Percentiles rank a stretch among this genome's conserved stretches.
Evolutionary conservation across 108 stramenopile genomes (phyloP).

Genomic region (Epithemia pelagica): DNA sequence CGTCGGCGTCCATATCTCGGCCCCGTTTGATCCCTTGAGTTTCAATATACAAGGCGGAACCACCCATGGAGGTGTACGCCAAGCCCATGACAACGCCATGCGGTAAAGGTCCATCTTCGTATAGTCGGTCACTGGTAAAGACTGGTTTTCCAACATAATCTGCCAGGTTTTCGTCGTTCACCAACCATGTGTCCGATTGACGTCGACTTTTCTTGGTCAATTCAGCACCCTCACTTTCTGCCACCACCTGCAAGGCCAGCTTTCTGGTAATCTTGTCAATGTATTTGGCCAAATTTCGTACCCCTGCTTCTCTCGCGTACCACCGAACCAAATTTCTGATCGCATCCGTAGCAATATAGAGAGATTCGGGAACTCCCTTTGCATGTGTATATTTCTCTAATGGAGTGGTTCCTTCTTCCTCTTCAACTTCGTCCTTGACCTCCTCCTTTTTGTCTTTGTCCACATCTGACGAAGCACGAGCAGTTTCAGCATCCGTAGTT

Average conservation of each 20-base stretch:
- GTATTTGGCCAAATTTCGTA: constrained; percentile 92
- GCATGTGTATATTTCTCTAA: constrained; percentile 37
- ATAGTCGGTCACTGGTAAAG: constrained; percentile 88
- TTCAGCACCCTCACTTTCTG: constrained; percentile 69
- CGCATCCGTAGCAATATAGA: constrained; percentile 66
- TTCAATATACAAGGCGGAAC: constrained; percentile 94
- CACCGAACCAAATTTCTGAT: constrained; percentile 89
- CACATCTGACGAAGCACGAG: background rate
- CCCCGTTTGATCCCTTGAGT: constrained; percentile 83
- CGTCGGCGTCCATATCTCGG: constrained; percentile 47
- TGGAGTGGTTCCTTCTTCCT: constrained; percentile 28
- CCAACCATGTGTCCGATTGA: constrained; percentile 62
- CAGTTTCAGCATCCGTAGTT: background rate
- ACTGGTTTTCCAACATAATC: constrained; percentile 94
- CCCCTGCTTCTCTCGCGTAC: constrained; percentile 97
- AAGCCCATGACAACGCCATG: constrained; percentile 97
- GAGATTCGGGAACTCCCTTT: constrained; percentile 52
- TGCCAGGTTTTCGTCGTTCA: constrained; percentile 60
- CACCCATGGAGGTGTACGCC: constrained; percentile 97
- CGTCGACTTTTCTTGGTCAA: constrained; percentile 70
- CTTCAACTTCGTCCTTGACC: constrained; percentile 5
- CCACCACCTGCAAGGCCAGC: constrained; percentile 80
- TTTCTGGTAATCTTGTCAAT: constrained; percentile 93
- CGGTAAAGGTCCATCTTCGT: constrained; percentile 84
- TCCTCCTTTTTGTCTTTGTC: constrained; percentile 16